Evolutionary conservation across 345 rosid genomes (phyloP), one percentile per base, ranked within the genome.

Genomic region (Sonneratia alba): DNA sequence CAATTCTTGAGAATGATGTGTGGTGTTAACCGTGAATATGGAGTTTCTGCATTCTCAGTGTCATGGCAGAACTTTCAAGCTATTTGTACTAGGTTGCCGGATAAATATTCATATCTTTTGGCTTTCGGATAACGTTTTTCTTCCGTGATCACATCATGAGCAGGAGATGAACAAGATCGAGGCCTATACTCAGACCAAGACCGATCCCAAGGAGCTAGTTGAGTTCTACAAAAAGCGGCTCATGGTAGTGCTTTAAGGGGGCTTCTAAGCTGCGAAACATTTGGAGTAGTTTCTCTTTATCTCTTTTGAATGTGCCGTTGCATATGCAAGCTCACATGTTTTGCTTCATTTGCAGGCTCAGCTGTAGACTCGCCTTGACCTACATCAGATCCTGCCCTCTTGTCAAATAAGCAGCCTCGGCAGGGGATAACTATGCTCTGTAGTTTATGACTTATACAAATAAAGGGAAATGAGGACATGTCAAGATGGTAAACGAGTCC

Each of bases 131-230:
- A 40, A 19, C 62, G 10, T 43, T 37, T 22, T 3, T 16, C 38
- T 42, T 72, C 38, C 5, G 32, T 57, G 57, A 6, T 15, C 2
- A 21, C 59, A 61, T 14, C 36, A 40, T 66, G 69, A 72, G 79
- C 87, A 91, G 97, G 94, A 85, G 72, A 6, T 84, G 72, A 87
- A 89, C 88, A 88, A 88, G 83, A 78, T 88, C 51, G 87, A 86
- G 70, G 93, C 87, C 36, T 94, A 87, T 73, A 81, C 81, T 80
- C 89, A 80, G 76, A 88, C 97, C 34, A 89, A 87, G 76, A 37
- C 57, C 9, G 87, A 87, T 72, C 88, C 92, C 0, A 77, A 82
- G 67, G 85, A 76, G 76, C 43, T 83, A 38, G 68, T 88, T 62
- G 85, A 79, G 77, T n/a, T 13, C 51, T 90, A 78, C 80, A 88